Evolutionary conservation across 2,329 filamentous ascomycete genomes (phyloP).

Genomic region (Knufia petricola): DNA sequence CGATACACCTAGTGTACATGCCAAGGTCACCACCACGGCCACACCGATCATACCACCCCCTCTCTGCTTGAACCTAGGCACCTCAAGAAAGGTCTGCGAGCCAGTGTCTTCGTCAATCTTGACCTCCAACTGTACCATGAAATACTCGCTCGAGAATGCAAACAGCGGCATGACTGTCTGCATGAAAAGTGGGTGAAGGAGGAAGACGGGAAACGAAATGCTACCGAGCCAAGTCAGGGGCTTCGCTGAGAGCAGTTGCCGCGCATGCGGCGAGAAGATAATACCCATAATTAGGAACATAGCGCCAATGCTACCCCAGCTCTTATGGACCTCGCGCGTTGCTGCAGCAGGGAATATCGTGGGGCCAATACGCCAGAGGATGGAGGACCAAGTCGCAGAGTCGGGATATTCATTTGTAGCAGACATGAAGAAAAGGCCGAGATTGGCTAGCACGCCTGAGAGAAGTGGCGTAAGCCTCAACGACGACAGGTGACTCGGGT

Average conservation of each 20-base stretch:
- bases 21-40: slow-evolving; percentile 46
- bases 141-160: slow-evolving; percentile 38
- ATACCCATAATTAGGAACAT: slow-evolving; percentile 43
- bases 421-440: slow-evolving; percentile 50
- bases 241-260: slow-evolving; percentile 45
- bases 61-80: slow-evolving; percentile 20
- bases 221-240: slow-evolving; percentile 54
- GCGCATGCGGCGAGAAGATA: slow-evolving; percentile 43
- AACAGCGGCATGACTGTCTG: slow-evolving; percentile 52
- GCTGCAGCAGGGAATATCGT: slow-evolving; percentile 11
- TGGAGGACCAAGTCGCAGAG: slow-evolving; percentile 21
- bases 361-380: slow-evolving; percentile 17
- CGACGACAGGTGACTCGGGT: slow-evolving; percentile 30
- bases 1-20: slow-evolving; percentile 55
- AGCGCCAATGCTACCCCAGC: slow-evolving; percentile 42
- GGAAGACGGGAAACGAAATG: slow-evolving; percentile 55
- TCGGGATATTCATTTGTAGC: slow-evolving; percentile 40
- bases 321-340: slow-evolving; percentile 39
- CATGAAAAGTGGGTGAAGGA: slow-evolving; percentile 53
- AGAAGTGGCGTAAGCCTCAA: slow-evolving; percentile 36
- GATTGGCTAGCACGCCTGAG: slow-evolving; percentile 33
- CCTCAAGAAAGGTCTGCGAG: slow-evolving; percentile 26
- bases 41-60: slow-evolving; percentile 30
- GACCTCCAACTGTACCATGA: too few species aligned
- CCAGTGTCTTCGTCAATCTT: background rate